These are phyloP conservation scores for Macrolepiota dolichaula DNA, from an alignment of 768 basidiomycete species.

Conservation along the genomic window DNA sequence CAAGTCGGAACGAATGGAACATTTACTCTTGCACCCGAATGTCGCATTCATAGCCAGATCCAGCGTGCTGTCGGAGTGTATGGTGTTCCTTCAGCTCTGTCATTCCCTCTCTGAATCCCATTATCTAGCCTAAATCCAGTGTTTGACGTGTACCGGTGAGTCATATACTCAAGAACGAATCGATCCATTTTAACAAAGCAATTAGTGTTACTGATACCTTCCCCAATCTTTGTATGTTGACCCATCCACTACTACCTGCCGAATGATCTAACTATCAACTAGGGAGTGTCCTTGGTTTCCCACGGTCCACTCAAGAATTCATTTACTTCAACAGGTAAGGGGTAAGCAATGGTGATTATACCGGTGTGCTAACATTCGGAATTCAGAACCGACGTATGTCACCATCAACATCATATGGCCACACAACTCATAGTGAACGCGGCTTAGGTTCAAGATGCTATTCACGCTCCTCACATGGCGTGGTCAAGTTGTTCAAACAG, in stretches of 20 bases:
- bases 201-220: conserved; percentile 68
- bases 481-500: conserved; percentile 64
- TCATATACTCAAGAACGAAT: not conserved
- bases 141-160: conserved; percentile 64
- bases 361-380: not conserved
- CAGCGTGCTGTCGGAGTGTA: conserved; percentile 45
- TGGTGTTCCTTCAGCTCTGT: conserved; percentile 16
- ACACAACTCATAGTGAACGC: not conserved
- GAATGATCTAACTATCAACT: not conserved
- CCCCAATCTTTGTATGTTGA: conserved; percentile 46
- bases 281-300: conserved; percentile 78
- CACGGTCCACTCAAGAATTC: conserved; percentile 56
- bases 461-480: conserved; percentile 61
- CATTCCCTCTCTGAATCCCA: not conserved
- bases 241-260: not conserved
- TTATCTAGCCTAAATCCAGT: conserved; percentile 59
- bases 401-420: not conserved
- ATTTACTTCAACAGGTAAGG: conserved; percentile 61
- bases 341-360: not conserved
- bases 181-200: not conserved
- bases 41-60: conserved; percentile 58
- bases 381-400: conserved; percentile 8
- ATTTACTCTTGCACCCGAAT: conserved; percentile 37
- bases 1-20: conserved; percentile 55
- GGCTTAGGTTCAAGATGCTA: conserved; percentile 62